These are phyloP conservation scores for Pleurotus giganteus DNA, from an alignment of 768 basidiomycete species.

Conservation along the genomic window DNA sequence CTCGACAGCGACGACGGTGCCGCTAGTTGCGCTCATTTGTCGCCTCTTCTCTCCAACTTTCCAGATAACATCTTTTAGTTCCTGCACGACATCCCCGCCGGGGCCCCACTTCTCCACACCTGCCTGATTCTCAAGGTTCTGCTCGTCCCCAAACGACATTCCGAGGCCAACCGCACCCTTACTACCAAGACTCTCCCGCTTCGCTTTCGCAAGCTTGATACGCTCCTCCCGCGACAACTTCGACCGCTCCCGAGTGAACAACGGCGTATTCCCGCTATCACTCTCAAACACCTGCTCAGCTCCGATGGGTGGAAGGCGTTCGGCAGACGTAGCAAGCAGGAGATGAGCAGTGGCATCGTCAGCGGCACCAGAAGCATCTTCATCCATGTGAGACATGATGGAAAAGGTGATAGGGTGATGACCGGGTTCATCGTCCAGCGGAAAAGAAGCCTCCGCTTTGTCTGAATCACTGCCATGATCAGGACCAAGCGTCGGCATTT, in stretches of 20 bases:
- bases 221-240: conserved; percentile 75
- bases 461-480: conserved; percentile 54
- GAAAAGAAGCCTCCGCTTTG: conserved; percentile 41
- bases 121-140: conserved; percentile 9
- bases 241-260: conserved; percentile 56
- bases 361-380: conserved; percentile 23
- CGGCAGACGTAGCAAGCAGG: conserved; percentile 45
- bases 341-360: conserved; percentile 63
- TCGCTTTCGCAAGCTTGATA: conserved; percentile 55
- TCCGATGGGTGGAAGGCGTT: conserved; percentile 61
- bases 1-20: conserved; percentile 15
- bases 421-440: conserved; percentile 19
- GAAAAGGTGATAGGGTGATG: conserved; percentile 10
- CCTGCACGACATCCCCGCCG: conserved; percentile 77
- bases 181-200: conserved; percentile 40
- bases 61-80: conserved; percentile 85
- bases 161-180: conserved; percentile 26
- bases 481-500: conserved; percentile 52
- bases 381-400: conserved; percentile 19
- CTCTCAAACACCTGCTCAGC: conserved; percentile 85
- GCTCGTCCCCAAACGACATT: conserved; percentile 17
- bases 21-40: conserved; percentile 34
- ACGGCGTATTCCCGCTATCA: conserved; percentile 41
- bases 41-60: conserved; percentile 73
- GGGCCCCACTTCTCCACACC: conserved; percentile 62